Evolutionary conservation across 306 rosid species (phyloP).

Genomic region (Abrus pulchellus): DNA sequence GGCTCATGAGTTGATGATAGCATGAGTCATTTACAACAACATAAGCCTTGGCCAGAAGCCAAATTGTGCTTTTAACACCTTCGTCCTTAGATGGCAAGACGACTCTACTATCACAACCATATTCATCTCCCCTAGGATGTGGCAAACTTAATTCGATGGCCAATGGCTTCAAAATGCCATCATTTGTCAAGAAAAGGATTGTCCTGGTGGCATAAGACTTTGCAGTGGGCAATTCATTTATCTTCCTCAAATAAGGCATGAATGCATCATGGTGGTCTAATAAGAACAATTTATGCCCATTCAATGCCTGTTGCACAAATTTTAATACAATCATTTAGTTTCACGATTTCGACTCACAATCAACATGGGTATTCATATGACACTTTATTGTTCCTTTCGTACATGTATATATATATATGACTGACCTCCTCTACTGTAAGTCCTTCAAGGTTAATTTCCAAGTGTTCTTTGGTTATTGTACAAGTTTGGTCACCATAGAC

Average conservation of each 20-base stretch:
- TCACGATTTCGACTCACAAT: neutral
- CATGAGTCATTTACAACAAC: slow-evolving; percentile 69
- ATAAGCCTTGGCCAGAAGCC: slow-evolving; percentile 77
- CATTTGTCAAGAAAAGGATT: slow-evolving; percentile 62
- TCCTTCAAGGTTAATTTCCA: slow-evolving; percentile 57
- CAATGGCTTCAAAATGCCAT: slow-evolving; percentile 75
- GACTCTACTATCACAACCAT: slow-evolving; percentile 61
- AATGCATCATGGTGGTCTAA: slow-evolving; percentile 73
- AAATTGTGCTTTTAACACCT: slow-evolving; percentile 61
- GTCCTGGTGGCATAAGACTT: slow-evolving; percentile 73
- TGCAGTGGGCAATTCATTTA: slow-evolving; percentile 38
- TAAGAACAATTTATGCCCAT: slow-evolving; percentile 59
- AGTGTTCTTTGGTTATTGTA: slow-evolving; percentile 55
- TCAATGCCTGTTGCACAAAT: slow-evolving; percentile 58
- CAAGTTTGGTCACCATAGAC: slow-evolving; percentile 71
- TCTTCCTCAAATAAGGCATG: slow-evolving; percentile 59
- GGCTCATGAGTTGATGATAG: slow-evolving; percentile 71
- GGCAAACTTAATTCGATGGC: slow-evolving; percentile 71
- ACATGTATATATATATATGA: neutral
- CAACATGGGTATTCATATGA: neutral
- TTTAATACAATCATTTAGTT: neutral
- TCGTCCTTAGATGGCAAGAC: slow-evolving; percentile 56
- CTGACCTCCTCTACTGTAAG: slow-evolving; percentile 45
- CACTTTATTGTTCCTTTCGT: neutral
- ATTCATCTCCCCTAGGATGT: slow-evolving; percentile 59